Base-by-base conservation (phyloP, 257 asterid genomes). In the Solanum rostratum region DNA sequence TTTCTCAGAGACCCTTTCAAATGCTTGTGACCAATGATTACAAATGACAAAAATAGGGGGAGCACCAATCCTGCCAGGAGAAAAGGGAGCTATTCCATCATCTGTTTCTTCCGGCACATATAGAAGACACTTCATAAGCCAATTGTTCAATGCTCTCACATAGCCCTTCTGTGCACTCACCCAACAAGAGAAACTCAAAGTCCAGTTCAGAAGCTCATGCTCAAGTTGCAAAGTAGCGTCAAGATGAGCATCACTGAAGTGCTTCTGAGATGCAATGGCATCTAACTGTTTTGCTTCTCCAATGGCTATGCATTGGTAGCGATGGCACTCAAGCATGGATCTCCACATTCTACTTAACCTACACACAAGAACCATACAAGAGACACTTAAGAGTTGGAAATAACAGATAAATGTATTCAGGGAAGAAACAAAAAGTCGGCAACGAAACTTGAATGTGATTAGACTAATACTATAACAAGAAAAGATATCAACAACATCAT, bases 51-150 rank as follows among this genome's bases (percentile, higher is more conserved):
- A 96, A 33, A 94, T 91, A 1, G 98, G 94, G 22, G 99, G 99
- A 19, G 99, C 99, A 15, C 99, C 99, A 2, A 94, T 90, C 69
- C 98, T 91, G 69, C 99, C 93, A 11, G 99, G 99, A 81, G 99
- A 96, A 86, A 96, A 94, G 3, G 98, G 98, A 90, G 83, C 98
- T n/a, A 89, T 59, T 52, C 99, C 98, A 81, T 96, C 99, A 3
- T 93, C 82, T 53, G 99, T 96, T 92, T 94, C 99, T 86, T 96
- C 99, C 2, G 98, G 99, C 39, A 92, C 95, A 30, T 96, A 92
- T 8, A 91, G 92, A 79, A 96, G 94, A 87, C 97, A 96, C 89
- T 96, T 96, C 95, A 93, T 89, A 74, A 96, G 98, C 99, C 99
- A 96, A 86, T 59, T 90, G 83, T 96, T 93, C 80, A 96, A 84